A percentile compares a stretch with the other conserved stretches of the same genome.
Conservation (phyloP, 78 protist genomes). For the Goniomonas avonlea region DNA sequence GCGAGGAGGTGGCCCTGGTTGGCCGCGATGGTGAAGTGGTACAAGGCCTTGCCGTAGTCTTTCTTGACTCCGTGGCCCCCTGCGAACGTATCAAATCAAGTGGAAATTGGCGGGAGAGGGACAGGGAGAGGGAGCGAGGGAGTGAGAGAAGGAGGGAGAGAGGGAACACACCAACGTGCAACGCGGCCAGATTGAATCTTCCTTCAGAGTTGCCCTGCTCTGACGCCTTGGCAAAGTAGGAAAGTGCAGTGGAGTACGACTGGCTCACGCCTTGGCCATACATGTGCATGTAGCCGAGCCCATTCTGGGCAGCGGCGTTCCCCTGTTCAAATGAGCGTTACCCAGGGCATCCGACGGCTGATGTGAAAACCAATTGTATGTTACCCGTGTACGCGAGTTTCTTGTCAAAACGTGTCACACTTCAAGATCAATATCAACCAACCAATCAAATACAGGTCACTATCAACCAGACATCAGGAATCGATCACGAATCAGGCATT, state of each 20-base stretch:
- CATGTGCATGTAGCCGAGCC: constrained; percentile 39
- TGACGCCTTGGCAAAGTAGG: background rate
- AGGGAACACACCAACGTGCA: background rate
- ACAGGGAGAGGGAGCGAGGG: too few species aligned
- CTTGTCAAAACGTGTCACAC: too few species aligned
- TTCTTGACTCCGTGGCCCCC: background rate
- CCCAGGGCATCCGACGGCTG: too few species aligned
- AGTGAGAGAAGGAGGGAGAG: background rate
- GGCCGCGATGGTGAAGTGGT: constrained; percentile 24
- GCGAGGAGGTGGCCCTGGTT: constrained; percentile 21
- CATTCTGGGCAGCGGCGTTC: constrained; percentile 19
- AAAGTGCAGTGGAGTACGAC: background rate
- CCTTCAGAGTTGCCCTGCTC: constrained; percentile 24
- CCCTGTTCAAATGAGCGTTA: background rate
- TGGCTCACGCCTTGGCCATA: constrained; percentile 26
- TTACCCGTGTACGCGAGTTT: too few species aligned
- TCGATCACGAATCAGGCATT: too few species aligned
- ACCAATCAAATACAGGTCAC: too few species aligned
- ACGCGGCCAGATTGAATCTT: constrained; percentile 6
- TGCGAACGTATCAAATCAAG: background rate
- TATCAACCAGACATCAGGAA: too few species aligned
- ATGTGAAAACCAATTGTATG: too few species aligned
- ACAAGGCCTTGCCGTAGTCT: constrained; percentile 23
- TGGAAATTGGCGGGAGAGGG: too few species aligned
- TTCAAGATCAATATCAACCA: too few species aligned